phyloP scores from a whole-genome alignment of 306 rosid genomes.

The Quercus cerris region DNA sequence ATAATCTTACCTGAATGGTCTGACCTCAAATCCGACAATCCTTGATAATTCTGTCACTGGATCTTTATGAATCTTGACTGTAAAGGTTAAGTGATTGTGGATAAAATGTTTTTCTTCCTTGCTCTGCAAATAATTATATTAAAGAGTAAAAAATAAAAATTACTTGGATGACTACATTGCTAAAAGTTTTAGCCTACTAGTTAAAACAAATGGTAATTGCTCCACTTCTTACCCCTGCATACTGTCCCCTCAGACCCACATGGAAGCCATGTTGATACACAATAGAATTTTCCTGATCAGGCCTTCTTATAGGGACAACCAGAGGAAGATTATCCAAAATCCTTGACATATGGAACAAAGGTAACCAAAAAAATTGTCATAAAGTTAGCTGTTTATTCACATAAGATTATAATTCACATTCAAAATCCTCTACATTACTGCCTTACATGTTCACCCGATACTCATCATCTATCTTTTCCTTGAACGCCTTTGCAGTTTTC shows the following conservation, averaged over 20 bases:
- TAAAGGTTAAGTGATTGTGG: conserved; percentile 76
- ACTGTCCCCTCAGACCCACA: conserved; percentile 83
- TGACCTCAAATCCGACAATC: conserved; percentile 93
- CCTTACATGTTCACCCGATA: conserved; percentile 88
- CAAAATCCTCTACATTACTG: neutral
- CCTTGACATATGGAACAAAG: conserved; percentile 37
- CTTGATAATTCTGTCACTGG: conserved; percentile 61
- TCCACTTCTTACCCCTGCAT: conserved; percentile 59
- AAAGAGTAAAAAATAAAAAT: conserved; percentile 7
- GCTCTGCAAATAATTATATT: conserved; percentile 41
- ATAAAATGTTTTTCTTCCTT: conserved; percentile 77
- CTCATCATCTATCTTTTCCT: conserved; percentile 84
- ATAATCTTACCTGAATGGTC: conserved; percentile 67
- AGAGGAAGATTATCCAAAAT: conserved; percentile 87
- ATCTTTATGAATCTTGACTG: conserved; percentile 77
- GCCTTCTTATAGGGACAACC: conserved; percentile 75
- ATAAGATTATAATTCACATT: neutral
- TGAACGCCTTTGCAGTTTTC: conserved; percentile 60
- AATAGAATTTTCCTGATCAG: conserved; percentile 61
- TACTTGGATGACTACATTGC: neutral
- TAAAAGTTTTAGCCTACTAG: conserved; percentile 6
- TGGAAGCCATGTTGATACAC: conserved; percentile 83
- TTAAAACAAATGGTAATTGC: conserved; percentile 7
- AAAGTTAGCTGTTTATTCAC: neutral
- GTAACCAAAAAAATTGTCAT: neutral